A percentile compares a stretch with the other conserved stretches of the same genome.
These are phyloP conservation scores for Aristolochia californica DNA, from an alignment of 164 flowering plant species.

Conservation along the genomic window DNA sequence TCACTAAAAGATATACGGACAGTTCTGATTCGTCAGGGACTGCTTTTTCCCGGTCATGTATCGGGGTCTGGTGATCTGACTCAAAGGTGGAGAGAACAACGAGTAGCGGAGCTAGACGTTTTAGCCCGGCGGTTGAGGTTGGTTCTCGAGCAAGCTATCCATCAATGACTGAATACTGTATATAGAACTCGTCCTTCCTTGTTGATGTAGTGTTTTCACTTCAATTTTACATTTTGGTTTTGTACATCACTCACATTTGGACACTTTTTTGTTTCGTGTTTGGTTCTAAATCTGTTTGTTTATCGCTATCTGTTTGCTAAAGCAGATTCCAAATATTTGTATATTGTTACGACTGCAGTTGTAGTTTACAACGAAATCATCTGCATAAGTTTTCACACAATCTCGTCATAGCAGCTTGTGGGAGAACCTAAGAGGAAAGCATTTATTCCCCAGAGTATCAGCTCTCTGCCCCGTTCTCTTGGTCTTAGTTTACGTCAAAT, in stretches of 20 bases:
- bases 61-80: conserved; percentile 14
- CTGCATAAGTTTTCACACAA: too few species aligned
- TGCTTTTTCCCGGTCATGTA: conserved; percentile 5
- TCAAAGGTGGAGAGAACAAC: conserved; percentile 37
- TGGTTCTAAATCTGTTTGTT: not conserved
- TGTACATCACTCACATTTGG: not conserved
- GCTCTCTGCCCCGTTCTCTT: too few species aligned
- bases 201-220: not conserved
- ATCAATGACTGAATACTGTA: not conserved
- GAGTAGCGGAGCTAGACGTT: conserved; percentile 42
- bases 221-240: not conserved
- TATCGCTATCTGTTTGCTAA: not conserved
- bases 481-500: too few species aligned
- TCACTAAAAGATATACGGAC: conserved; percentile 13
- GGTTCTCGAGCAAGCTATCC: conserved; percentile 31
- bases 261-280: not conserved
- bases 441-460: too few species aligned
- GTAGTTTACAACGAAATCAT: too few species aligned
- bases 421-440: too few species aligned
- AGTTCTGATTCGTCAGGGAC: conserved; percentile 8
- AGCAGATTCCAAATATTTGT: not conserved
- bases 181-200: not conserved
- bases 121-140: conserved; percentile 44
- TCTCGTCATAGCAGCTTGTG: too few species aligned
- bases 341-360: too few species aligned